Conservation (phyloP, 805 yeast species). For the Barnettozyma sp. region DNA sequence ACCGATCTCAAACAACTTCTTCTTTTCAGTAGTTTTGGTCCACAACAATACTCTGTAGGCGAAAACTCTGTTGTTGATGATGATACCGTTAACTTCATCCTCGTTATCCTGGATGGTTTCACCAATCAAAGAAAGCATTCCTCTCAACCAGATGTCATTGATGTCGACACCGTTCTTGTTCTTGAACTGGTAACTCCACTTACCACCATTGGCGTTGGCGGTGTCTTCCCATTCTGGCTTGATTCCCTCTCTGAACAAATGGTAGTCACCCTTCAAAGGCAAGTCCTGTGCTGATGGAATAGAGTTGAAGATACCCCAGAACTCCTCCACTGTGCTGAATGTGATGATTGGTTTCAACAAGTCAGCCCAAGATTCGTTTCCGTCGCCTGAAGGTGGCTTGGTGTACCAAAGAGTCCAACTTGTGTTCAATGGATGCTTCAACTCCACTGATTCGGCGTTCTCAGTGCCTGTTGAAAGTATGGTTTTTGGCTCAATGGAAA, state of each 20-base stretch:
- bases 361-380: constrained; percentile 81
- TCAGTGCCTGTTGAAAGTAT: constrained; percentile 23
- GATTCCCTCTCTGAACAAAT: constrained; percentile 86
- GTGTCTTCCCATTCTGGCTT: constrained; percentile 99
- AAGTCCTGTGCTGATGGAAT: constrained; percentile 88
- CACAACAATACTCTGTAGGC: constrained; percentile 84
- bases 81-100: constrained; percentile 90
- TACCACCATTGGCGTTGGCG: constrained; percentile 85
- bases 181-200: constrained; percentile 79
- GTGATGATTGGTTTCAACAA: constrained; percentile 88
- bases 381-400: constrained; percentile 70
- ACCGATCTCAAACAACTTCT: constrained; percentile 69
- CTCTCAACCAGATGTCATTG: constrained; percentile 89
- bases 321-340: constrained; percentile 92
- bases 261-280: constrained; percentile 90
- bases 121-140: constrained; percentile 85
- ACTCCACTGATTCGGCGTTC: constrained; percentile 23
- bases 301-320: constrained; percentile 96
- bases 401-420: constrained; percentile 98
- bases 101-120: constrained; percentile 80
- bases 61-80: constrained; percentile 77
- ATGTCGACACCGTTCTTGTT: constrained; percentile 52
- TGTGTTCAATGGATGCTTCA: constrained; percentile 76
- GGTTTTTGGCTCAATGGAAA: constrained; percentile 18
- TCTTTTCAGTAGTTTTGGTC: constrained; percentile 73